Conservation (phyloP, 441 rosid species). For the Breynia disticha region DNA sequence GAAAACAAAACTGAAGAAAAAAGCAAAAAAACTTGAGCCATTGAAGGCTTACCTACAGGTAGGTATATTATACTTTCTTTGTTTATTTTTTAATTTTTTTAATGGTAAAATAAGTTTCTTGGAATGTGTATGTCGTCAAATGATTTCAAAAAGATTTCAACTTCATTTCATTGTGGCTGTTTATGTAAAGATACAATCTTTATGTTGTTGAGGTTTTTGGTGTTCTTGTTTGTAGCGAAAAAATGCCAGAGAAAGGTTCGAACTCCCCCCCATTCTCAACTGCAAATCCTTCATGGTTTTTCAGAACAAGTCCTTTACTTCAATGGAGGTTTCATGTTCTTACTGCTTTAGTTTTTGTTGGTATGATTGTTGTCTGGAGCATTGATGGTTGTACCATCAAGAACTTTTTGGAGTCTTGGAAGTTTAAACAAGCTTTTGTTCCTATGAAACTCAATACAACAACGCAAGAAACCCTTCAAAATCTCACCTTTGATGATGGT, state of each 20-base stretch:
- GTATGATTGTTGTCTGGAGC: constrained; percentile 64
- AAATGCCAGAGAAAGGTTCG: constrained; percentile 71
- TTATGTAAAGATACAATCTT: not conserved
- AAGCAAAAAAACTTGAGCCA: too few species aligned
- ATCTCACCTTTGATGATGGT: constrained; percentile 14
- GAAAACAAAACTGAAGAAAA: too few species aligned
- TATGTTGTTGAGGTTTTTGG: constrained; percentile 4
- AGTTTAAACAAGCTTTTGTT: constrained; percentile 26
- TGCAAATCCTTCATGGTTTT: constrained; percentile 19
- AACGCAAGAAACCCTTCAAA: constrained; percentile 14
- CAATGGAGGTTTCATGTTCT: constrained; percentile 72
- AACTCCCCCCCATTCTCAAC: constrained; percentile 15
- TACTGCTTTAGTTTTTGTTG: constrained; percentile 48
- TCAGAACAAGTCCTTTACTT: constrained; percentile 31
- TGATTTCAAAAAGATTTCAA: not conserved
- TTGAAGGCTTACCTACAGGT: too few species aligned
- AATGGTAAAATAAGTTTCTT: too few species aligned
- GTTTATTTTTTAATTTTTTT: too few species aligned
- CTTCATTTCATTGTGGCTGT: too few species aligned
- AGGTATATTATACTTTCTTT: too few species aligned
- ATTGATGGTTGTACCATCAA: constrained; percentile 50
- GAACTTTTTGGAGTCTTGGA: constrained; percentile 51
- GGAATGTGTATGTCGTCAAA: not conserved
- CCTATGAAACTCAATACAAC: constrained; percentile 11
- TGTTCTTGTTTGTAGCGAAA: constrained; percentile 8